Evolutionary conservation across 768 basidiomycete species (phyloP).

Genomic region (Scleroderma citrinum): DNA sequence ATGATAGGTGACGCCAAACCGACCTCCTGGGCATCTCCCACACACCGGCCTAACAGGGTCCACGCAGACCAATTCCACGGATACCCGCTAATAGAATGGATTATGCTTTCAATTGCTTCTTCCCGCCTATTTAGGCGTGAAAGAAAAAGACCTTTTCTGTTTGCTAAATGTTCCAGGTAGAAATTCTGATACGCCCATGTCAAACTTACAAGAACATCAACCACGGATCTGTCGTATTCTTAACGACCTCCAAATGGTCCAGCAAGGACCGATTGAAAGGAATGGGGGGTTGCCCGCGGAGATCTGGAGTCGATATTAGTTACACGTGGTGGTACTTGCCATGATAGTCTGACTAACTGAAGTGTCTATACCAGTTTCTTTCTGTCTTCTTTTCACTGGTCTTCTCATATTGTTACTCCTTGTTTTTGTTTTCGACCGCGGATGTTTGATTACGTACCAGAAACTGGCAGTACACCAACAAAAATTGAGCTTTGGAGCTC

Average conservation of each 20-base stretch:
- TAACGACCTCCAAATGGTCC: slow-evolving; percentile 55
- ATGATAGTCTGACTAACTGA: slow-evolving; percentile 43
- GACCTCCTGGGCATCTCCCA: slow-evolving; percentile 85
- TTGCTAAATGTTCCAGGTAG: background rate
- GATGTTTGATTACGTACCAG: slow-evolving; percentile 51
- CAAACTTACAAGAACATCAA: slow-evolving; percentile 69
- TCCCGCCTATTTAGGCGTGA: slow-evolving; percentile 73
- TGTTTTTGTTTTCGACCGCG: slow-evolving; percentile 3
- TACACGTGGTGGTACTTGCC: background rate
- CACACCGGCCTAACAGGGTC: slow-evolving; percentile 72
- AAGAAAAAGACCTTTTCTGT: slow-evolving; percentile 79
- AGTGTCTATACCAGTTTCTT: slow-evolving; percentile 79
- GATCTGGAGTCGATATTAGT: slow-evolving; percentile 37
- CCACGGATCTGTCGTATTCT: slow-evolving; percentile 67
- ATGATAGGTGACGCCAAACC: slow-evolving; percentile 2
- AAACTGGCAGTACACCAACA: slow-evolving; percentile 76
- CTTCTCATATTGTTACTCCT: slow-evolving; percentile 33
- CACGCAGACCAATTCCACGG: slow-evolving; percentile 97
- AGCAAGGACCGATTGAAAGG: slow-evolving; percentile 58
- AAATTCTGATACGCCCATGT: slow-evolving; percentile 1
- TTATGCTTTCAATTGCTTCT: slow-evolving; percentile 77
- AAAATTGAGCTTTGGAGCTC: slow-evolving; percentile 69
- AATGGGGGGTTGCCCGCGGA: slow-evolving; percentile 60
- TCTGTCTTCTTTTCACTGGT: slow-evolving; percentile 78
- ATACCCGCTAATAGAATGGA: slow-evolving; percentile 69